These are phyloP conservation scores for Alnus rubra DNA, from an alignment of 306 rosid species.

Conservation along the genomic window DNA sequence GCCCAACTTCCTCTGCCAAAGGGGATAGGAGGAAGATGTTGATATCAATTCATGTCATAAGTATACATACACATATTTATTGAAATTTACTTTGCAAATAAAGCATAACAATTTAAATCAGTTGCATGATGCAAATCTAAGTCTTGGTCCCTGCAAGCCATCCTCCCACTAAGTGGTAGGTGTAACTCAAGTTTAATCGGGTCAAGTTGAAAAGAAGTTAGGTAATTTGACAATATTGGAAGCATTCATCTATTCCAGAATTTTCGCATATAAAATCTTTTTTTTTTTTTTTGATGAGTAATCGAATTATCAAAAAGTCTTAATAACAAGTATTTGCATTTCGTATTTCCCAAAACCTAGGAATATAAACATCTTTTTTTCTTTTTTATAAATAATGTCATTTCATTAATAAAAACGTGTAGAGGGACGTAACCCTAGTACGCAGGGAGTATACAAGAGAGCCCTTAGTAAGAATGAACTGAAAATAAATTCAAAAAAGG, in stretches of 20 bases:
- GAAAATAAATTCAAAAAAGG: no score
- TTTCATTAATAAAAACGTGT: no score
- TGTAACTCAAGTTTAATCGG: not conserved
- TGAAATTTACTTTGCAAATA: not conserved
- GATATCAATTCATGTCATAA: slow-evolving; percentile 22
- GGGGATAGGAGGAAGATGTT: slow-evolving; percentile 24
- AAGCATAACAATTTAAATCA: not conserved
- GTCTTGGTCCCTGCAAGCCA: not conserved
- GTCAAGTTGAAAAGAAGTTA: not conserved
- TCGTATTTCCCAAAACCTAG: not conserved
- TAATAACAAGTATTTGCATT: not conserved
- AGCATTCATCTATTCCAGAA: not conserved
- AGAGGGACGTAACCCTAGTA: no score
- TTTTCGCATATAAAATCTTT: not conserved
- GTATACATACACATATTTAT: not conserved
- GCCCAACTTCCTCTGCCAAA: slow-evolving; percentile 62
- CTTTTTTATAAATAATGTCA: no score
- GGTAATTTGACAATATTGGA: not conserved
- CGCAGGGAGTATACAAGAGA: no score
- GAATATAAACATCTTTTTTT: not conserved
- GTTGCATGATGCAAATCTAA: not conserved
- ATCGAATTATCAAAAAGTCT: no score
- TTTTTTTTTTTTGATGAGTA: no score
- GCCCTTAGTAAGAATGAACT: no score
- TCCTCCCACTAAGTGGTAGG: not conserved